Evolutionary conservation across 768 basidiomycete species (phyloP), one percentile per base, ranked within the genome.

Genomic region (Tubosaeta sp.): DNA sequence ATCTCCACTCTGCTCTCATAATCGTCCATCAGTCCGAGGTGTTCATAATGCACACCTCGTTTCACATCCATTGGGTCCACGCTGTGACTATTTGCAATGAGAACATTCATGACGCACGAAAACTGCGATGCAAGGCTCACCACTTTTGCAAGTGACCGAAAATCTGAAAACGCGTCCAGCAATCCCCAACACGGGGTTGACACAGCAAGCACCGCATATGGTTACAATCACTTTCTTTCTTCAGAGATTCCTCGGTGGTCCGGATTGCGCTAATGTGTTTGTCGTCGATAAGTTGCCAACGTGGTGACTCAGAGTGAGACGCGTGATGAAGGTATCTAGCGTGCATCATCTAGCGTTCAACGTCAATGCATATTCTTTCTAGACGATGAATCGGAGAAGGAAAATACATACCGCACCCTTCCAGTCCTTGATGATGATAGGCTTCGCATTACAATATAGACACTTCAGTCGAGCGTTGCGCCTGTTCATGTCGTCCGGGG

Each of bases 401-500:
- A 29, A 29, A 29, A 8, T 29, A 29, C 27, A 29, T 34, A 34
- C 33, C 33, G 33, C 33, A 14, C 33, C 13, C 33, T 10, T 34
- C 33, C 33, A 34, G 33, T 34, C 10, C 33, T 14, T 11, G 33
- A 34, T 34, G 5, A 34, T 11, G 13, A 34, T 14, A 34, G 13
- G 13, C 10, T 10, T 3, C 13, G 13, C 4, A 10, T 34, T 14
- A 10, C 33, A 34, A 34, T 34, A 16, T 7, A 49, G 13, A 19
- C 58, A 59, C 4, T 0, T 46, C 19, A 59, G 12, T 29, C 56
- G 50, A 46, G 44, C 46, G 35, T 57, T 43, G 19, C 25, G 46
- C 5, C 16, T 31, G 19, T 58, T 50, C 58, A 59, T 58, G 11
- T 58, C 52, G 6, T 51, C 56, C 4, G 8, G n/a, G 2, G 50